These are phyloP conservation scores for Furcasterigmium sp. DNA, from an alignment of 2,329 filamentous ascomycete species.

Conservation along the genomic window DNA sequence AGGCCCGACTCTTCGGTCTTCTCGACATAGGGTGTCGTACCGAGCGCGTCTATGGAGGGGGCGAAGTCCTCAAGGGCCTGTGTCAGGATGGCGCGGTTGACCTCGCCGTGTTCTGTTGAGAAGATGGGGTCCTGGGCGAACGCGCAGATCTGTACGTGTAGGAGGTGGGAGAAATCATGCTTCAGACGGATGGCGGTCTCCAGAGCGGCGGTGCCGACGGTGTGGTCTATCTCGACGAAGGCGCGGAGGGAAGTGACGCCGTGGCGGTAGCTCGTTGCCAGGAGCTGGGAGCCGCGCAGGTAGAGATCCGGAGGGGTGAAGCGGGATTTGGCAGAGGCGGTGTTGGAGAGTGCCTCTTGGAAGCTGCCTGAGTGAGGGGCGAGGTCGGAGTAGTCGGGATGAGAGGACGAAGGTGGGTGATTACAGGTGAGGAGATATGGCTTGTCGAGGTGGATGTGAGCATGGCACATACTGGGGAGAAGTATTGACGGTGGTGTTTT, in stretches of 20 bases:
- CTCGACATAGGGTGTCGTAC: constrained; percentile 69
- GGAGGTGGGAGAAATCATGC: constrained; percentile 42
- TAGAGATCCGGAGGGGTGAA: constrained; percentile 61
- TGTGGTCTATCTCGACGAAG: constrained; percentile 66
- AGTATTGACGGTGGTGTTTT: constrained; percentile 19
- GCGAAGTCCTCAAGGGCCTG: constrained; percentile 19
- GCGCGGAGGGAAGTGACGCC: constrained; percentile 66
- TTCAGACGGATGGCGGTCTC: constrained; percentile 53
- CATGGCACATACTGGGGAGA: constrained; percentile 54
- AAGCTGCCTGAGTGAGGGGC: constrained; percentile 58
- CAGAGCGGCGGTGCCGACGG: constrained; percentile 39
- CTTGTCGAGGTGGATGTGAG: constrained; percentile 69
- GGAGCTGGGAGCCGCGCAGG: constrained; percentile 57
- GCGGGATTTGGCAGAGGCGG: constrained; percentile 50
- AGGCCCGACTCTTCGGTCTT: constrained; percentile 36
- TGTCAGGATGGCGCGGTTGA: constrained; percentile 44
- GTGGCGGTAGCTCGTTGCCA: constrained; percentile 57
- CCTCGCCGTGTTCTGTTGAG: constrained; percentile 40
- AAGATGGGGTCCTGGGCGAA: constrained; percentile 69
- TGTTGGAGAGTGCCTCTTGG: constrained; percentile 53
- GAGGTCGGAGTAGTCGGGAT: constrained; percentile 55
- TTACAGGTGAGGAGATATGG: constrained; percentile 48
- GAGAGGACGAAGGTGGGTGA: constrained; percentile 14
- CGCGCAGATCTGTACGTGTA: constrained; percentile 61
- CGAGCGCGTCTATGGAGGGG: constrained; percentile 51